Conservation (phyloP, 768 basidiomycete species). For the Suillus lakei region DNA sequence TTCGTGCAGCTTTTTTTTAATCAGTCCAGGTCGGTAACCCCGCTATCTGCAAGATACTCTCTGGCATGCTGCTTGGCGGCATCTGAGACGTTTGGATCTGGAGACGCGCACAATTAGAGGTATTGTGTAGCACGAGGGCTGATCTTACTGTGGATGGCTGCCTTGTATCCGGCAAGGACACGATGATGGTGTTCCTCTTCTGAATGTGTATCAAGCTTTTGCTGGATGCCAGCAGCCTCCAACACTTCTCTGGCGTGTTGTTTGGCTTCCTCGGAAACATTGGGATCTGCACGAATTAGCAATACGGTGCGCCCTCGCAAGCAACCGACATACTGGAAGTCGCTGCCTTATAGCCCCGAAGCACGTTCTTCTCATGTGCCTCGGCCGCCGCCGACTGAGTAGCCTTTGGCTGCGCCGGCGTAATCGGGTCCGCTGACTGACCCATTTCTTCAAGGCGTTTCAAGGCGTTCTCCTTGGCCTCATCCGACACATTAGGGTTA, state of each 20-base stretch:
- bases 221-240: conserved; percentile 45
- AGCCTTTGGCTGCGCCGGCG: not conserved
- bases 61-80: conserved; percentile 54
- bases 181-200: conserved; percentile 48
- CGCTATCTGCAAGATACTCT: conserved; percentile 41
- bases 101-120: conserved; percentile 7
- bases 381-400: not conserved
- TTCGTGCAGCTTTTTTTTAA: conserved; percentile 5
- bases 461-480: conserved; percentile 55
- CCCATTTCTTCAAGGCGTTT: conserved; percentile 50
- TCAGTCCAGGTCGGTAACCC: conserved; percentile 17
- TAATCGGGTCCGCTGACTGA: conserved; percentile 16
- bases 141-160: conserved; percentile 50
- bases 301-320: not conserved
- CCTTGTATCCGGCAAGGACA: conserved; percentile 61
- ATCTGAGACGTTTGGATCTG: conserved; percentile 52
- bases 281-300: conserved; percentile 38
- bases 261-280: conserved; percentile 55
- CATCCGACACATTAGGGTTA: conserved; percentile 61
- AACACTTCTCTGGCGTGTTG: conserved; percentile 58
- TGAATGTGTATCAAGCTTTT: conserved; percentile 31
- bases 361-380: conserved; percentile 24
- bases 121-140: not conserved
- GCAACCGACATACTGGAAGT: conserved; percentile 40
- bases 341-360: conserved; percentile 57